Percentiles rank a stretch among this genome's conserved stretches.
Evolutionary conservation across 2,329 filamentous ascomycete species (phyloP).

Genomic region (Lachnellula hyalina): DNA sequence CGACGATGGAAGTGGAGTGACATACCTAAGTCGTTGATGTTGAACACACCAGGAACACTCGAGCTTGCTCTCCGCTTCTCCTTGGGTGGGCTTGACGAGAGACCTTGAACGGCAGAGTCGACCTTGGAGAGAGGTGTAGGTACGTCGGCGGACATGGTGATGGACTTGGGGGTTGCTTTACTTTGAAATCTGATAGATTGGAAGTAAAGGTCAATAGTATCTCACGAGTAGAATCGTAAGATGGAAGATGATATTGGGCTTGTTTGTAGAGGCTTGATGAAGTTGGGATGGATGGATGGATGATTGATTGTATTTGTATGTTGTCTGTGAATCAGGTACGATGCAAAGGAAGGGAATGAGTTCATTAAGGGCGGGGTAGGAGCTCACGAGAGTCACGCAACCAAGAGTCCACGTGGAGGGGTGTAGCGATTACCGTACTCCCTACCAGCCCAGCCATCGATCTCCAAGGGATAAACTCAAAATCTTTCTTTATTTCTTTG

Average conservation of each 20-base stretch:
- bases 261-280: neutral
- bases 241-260: neutral
- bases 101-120: slow-evolving; percentile 83
- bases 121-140: slow-evolving; percentile 68
- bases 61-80: slow-evolving; percentile 67
- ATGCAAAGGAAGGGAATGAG: slow-evolving; percentile 10
- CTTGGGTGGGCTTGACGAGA: slow-evolving; percentile 57
- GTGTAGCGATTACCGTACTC: neutral
- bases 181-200: slow-evolving; percentile 10
- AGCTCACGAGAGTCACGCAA: neutral
- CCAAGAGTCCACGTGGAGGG: neutral
- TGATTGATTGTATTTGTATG: slow-evolving; percentile 1
- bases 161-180: slow-evolving; percentile 6
- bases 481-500: neutral
- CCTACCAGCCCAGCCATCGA: neutral
- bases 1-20: slow-evolving; percentile 12
- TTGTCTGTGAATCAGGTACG: slow-evolving; percentile 18
- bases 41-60: slow-evolving; percentile 66
- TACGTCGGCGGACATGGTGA: slow-evolving; percentile 48
- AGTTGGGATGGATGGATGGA: neutral
- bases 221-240: slow-evolving; percentile 17
- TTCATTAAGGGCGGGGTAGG: slow-evolving; percentile 2
- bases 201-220: slow-evolving; percentile 13
- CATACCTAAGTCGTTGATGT: slow-evolving; percentile 82
- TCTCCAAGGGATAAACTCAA: neutral